These are phyloP conservation scores for Pythium rhizo-oryzae DNA, from an alignment of 352 stramenopile genomes.

Conservation along the genomic window DNA sequence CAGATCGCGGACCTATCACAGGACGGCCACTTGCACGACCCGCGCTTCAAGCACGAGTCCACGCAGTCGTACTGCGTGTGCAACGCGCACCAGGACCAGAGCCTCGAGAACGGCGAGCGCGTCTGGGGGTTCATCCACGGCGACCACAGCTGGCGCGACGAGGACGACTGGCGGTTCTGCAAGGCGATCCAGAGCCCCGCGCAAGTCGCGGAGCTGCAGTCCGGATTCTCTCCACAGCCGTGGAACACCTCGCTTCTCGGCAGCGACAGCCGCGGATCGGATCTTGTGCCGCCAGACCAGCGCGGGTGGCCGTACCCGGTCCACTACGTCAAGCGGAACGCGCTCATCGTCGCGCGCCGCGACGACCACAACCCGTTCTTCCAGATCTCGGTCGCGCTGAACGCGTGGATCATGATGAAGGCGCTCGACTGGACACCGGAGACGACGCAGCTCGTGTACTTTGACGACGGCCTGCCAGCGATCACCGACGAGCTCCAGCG, in stretches of 20 bases:
- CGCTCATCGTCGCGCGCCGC: constrained; percentile 28
- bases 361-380: constrained; percentile 44
- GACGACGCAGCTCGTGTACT: constrained; percentile 32
- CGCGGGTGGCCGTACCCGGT: constrained; percentile 4
- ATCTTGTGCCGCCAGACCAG: neutral
- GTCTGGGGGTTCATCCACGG: constrained; percentile 14
- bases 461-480: constrained; percentile 28
- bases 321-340: constrained; percentile 16
- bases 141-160: constrained; percentile 2
- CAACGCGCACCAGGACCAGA: constrained; percentile 1
- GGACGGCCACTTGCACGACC: constrained; percentile 42
- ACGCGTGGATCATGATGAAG: constrained; percentile 34
- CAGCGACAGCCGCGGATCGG: too few relatives aligned
- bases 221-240: neutral
- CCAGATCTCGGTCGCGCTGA: constrained; percentile 24
- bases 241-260: neutral
- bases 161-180: constrained; percentile 15
- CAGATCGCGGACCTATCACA: constrained; percentile 32
- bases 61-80: constrained; percentile 26
- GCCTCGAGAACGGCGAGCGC: neutral
- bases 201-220: neutral
- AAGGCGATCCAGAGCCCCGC: neutral
- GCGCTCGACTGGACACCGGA: constrained; percentile 14
- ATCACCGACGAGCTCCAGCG: constrained; percentile 29
- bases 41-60: constrained; percentile 25